Percentiles rank a stretch among this genome's conserved stretches.
phyloP scores from a whole-genome alignment of 441 rosid species.

The Gossypium schwendimanii region DNA sequence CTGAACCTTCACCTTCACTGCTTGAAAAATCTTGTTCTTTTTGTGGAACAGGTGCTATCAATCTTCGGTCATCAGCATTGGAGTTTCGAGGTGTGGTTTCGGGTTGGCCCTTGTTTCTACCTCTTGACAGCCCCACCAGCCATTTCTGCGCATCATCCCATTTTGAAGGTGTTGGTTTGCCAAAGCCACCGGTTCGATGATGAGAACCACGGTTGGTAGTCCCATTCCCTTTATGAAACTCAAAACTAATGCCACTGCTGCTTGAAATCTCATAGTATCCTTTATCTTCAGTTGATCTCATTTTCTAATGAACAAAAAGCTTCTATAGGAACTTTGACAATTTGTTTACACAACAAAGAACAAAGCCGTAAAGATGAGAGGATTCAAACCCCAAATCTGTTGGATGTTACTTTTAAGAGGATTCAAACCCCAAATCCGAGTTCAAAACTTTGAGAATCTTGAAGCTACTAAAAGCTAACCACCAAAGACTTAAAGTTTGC shows the following conservation, averaged over 20 bases:
- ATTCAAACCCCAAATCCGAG: too few relatives aligned
- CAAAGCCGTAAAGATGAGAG: background rate
- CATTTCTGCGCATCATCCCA: conserved; percentile 99
- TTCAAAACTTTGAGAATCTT: background rate
- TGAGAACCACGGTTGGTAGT: conserved; percentile 42
- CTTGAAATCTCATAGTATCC: conserved; percentile 50
- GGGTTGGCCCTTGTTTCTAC: conserved; percentile 20
- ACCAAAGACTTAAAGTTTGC: background rate
- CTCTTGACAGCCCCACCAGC: conserved; percentile 65
- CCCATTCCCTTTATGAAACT: conserved; percentile 65
- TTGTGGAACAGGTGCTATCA: conserved; percentile 73
- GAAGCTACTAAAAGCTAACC: conserved; percentile 7
- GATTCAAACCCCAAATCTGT: background rate
- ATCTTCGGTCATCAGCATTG: conserved; percentile 75
- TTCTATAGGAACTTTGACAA: background rate
- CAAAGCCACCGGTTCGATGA: conserved; percentile 60
- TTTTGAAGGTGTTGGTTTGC: conserved; percentile 86
- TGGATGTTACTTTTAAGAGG: background rate
- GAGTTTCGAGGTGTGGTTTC: conserved; percentile 66
- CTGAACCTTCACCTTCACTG: conserved; percentile 35
- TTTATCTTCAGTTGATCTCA: conserved; percentile 79
- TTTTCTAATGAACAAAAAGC: conserved; percentile 19
- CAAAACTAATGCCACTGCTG: conserved; percentile 39
- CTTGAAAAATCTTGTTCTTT: conserved; percentile 57
- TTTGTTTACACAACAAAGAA: background rate